A percentile compares a stretch with the other conserved stretches of the same genome.
Conservation (phyloP, 179 eudicot genomes). For the Vitellaria paradoxa region DNA sequence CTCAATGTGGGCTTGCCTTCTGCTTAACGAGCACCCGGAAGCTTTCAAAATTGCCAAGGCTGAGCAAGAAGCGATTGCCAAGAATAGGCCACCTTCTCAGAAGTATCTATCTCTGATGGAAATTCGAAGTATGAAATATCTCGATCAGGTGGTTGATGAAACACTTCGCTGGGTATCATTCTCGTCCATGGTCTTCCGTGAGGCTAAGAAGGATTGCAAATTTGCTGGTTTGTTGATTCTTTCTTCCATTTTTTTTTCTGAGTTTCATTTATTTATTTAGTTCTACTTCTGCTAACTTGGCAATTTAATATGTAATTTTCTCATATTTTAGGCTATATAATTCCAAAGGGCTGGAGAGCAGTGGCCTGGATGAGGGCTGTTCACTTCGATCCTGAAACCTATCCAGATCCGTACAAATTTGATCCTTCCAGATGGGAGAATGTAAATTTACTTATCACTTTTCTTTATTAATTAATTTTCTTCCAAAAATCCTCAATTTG, state of each 20-base stretch:
- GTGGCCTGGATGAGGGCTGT: slow-evolving; percentile 50
- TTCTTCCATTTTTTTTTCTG: background rate
- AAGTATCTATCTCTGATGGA: slow-evolving; percentile 38
- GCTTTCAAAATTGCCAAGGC: too few species aligned
- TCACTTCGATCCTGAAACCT: slow-evolving; percentile 39
- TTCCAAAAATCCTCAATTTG: background rate
- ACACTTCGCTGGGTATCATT: slow-evolving; percentile 42
- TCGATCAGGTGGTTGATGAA: slow-evolving; percentile 50
- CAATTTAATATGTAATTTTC: background rate
- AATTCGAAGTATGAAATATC: slow-evolving; percentile 40
- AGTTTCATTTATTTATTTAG: background rate
- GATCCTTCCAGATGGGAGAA: slow-evolving; percentile 63
- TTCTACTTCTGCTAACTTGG: background rate
- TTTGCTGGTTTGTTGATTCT: slow-evolving; percentile 33
- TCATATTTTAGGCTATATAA: slow-evolving; percentile 31
- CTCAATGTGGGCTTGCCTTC: too few species aligned
- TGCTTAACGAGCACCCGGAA: too few species aligned
- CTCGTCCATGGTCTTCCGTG: slow-evolving; percentile 44
- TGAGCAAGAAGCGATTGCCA: slow-evolving; percentile 44
- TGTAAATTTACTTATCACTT: slow-evolving; percentile 26
- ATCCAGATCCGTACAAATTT: slow-evolving; percentile 32
- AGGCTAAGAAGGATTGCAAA: slow-evolving; percentile 40
- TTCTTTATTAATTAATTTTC: too few species aligned
- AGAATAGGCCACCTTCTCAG: slow-evolving; percentile 31
- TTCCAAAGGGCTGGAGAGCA: slow-evolving; percentile 64